Evolutionary conservation across 129 eudicot species (phyloP), one percentile per base, ranked within the genome.

Genomic region (Tagetes patula): DNA sequence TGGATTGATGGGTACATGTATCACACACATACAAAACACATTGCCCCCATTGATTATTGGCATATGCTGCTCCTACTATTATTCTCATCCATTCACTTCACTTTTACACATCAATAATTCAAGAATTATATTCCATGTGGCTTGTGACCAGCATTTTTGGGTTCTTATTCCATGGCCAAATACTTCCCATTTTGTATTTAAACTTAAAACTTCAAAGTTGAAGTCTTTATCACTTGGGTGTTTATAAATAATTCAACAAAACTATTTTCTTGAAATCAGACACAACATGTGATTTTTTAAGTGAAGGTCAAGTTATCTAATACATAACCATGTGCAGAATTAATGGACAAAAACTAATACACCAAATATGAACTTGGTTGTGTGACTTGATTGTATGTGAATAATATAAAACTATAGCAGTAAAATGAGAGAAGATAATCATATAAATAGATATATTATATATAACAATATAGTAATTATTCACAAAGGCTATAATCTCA

Each of bases 401-500:
- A 36, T 77, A 40, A 46, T 67, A 63, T 66, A 14, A 13, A 50
- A 55, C 38, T 69, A 54, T 42, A 20, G 27, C 52, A 54, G 72
- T 75, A 59, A 40, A 58, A 48, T 14, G 43, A 38, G 31, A 56
- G 48, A 76, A 65, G 34, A 63, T 54, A 71, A 58, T 43, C 68
- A 84, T 14, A 69, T 47, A 74, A 42, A 58, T 56, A 67, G 36
- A 48, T 71, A 75, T 50, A 71, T 75, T 38, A 27, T 72, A 47
- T 49, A 42, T 43, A 72, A 65, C 45, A 32, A 43, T 73, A 32
- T 38, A 59, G 55, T 81, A 76, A 79, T 71, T 86, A 92, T 92
- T 86, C 85, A 86, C 91, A 86, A 72, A 60, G 79, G 84, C 83
- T 79, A 72, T 67, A 70, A 50, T 64, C 87, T 81, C 85, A 68